Conservation (phyloP, 768 basidiomycete species). For the Psilocybe cyanescens region DNA sequence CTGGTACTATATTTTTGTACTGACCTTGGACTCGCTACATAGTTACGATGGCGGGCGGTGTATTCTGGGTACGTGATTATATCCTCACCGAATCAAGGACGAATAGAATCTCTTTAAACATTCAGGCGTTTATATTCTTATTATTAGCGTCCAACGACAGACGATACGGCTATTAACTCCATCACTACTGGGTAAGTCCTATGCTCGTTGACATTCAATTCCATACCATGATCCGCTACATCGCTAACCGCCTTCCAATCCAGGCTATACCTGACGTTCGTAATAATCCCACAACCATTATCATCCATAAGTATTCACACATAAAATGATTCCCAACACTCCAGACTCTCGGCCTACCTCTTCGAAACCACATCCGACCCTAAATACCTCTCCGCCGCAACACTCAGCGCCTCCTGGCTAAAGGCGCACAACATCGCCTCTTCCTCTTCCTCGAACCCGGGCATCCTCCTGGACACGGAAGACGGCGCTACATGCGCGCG, state of each 20-base stretch:
- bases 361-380: conserved; percentile 47
- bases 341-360: conserved; percentile 52
- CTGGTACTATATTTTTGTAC: background rate
- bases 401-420: conserved; percentile 52
- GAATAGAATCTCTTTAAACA: background rate
- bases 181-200: conserved; percentile 49
- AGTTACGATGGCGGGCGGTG: conserved; percentile 57
- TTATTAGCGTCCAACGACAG: conserved; percentile 43
- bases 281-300: background rate
- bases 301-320: background rate
- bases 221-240: no score
- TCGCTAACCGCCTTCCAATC: conserved; percentile 20
- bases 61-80: conserved; percentile 49
- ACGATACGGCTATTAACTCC: conserved; percentile 49
- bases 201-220: no score
- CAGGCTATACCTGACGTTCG: conserved; percentile 46
- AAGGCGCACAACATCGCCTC: conserved; percentile 40
- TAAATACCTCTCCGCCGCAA: conserved; percentile 51
- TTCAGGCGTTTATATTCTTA: background rate
- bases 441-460: conserved; percentile 24
- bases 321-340: no score
- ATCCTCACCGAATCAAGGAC: background rate
- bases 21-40: background rate
- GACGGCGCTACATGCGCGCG: conserved; percentile 49
- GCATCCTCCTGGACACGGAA: conserved; percentile 52